These are phyloP conservation scores for Blepharisma stoltei DNA, from an alignment of 73 alveolate species.

Conservation along the genomic window DNA sequence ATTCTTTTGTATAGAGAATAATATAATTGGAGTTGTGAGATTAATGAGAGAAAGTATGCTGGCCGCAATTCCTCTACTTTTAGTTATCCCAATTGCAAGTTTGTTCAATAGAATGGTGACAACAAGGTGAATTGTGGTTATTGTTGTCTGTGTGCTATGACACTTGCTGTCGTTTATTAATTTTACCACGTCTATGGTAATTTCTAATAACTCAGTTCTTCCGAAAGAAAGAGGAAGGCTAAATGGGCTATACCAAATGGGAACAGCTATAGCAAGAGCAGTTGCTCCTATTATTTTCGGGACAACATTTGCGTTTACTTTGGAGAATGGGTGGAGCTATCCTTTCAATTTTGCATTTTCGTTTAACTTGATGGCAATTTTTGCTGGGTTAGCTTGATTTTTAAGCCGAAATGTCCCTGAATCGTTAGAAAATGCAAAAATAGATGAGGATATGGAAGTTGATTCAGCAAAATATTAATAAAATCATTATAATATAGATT, in stretches of 20 bases:
- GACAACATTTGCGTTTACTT: background rate
- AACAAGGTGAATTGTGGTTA: too few species aligned
- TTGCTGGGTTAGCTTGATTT: background rate
- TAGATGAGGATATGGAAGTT: background rate
- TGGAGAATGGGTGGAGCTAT: background rate
- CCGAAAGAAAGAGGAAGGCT: slow-evolving; percentile 17
- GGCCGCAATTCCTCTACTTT: too few species aligned
- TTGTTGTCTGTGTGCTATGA: too few species aligned
- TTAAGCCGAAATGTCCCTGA: background rate
- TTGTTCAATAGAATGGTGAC: too few species aligned
- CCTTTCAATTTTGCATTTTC: slow-evolving; percentile 29
- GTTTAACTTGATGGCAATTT: background rate
- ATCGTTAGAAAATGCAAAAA: background rate
- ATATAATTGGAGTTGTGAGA: too few species aligned
- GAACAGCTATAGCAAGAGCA: background rate
- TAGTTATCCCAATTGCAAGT: too few species aligned
- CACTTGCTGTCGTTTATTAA: background rate
- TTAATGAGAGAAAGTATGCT: too few species aligned
- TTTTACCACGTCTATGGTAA: slow-evolving; percentile 1
- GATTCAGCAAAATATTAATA: too few species aligned
- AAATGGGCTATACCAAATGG: background rate
- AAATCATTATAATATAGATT: too few species aligned
- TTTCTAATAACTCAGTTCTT: background rate
- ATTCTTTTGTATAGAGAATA: too few species aligned
- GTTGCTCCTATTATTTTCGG: background rate